These are phyloP conservation scores for Diacronema lutheri DNA, from an alignment of 78 protist genomes.

Conservation along the genomic window DNA sequence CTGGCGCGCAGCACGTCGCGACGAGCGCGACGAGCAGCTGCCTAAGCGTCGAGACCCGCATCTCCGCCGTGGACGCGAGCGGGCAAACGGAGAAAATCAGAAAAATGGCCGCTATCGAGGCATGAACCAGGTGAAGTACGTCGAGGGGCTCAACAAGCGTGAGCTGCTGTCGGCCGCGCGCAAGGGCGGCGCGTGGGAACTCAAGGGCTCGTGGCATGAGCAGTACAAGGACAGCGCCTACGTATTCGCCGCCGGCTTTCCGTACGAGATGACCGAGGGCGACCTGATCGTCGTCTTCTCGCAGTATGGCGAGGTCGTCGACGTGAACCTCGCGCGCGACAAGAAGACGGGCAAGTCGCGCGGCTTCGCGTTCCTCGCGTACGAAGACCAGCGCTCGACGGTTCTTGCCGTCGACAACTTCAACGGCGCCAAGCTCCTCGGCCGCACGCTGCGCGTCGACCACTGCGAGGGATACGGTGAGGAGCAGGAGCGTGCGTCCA, in stretches of 20 bases:
- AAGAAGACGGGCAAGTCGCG: slow-evolving; percentile 74
- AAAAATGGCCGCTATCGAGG: too few relatives aligned
- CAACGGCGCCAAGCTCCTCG: slow-evolving; percentile 48
- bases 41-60: too few relatives aligned
- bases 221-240: slow-evolving; percentile 45
- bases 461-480: not conserved
- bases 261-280: slow-evolving; percentile 46
- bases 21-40: too few relatives aligned
- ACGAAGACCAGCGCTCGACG: slow-evolving; percentile 83
- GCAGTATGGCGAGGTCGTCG: slow-evolving; percentile 70
- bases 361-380: slow-evolving; percentile 83
- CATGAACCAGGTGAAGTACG: too few relatives aligned
- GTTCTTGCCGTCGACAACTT: slow-evolving; percentile 89
- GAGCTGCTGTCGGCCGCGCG: not conserved
- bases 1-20: too few relatives aligned
- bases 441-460: slow-evolving; percentile 24
- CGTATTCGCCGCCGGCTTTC: slow-evolving; percentile 54
- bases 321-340: slow-evolving; percentile 79
- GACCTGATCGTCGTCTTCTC: slow-evolving; percentile 32
- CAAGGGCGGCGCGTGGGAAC: not conserved
- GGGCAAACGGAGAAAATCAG: too few relatives aligned
- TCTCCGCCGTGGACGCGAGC: too few relatives aligned
- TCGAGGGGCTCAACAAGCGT: too few relatives aligned
- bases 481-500: not conserved
- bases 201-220: slow-evolving; percentile 54